A percentile compares a stretch with the other conserved stretches of the same genome.
phyloP scores from a whole-genome alignment of 805 yeast species.

The Candida broadrunensis region DNA sequence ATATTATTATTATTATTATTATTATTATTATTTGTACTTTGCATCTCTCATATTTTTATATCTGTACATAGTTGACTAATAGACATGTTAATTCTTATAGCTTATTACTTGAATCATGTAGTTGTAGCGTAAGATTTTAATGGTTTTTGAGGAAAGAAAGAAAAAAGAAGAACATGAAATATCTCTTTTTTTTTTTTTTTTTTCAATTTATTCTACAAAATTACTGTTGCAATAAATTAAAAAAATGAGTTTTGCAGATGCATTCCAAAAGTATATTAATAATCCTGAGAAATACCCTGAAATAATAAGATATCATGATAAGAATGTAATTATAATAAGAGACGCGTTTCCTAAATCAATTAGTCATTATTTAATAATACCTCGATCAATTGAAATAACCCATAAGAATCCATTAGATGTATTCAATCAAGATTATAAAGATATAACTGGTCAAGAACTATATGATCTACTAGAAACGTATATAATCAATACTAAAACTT shows the following conservation, averaged over 20 bases:
- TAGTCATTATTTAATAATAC: conserved; percentile 60
- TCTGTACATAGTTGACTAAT: too few relatives aligned
- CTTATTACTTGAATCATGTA: too few relatives aligned
- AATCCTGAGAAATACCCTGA: conserved; percentile 39
- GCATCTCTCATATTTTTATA: too few relatives aligned
- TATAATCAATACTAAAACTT: conserved; percentile 32
- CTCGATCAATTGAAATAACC: conserved; percentile 44
- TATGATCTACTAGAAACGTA: conserved; percentile 25
- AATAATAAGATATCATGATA: conserved; percentile 46
- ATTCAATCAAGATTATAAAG: conserved; percentile 25
- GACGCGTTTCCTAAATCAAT: conserved; percentile 65
- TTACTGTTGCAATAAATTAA: too few relatives aligned
- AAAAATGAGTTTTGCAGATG: conserved; percentile 47
- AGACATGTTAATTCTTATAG: too few relatives aligned
- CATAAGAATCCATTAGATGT: conserved; percentile 50
- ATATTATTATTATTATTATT: too few relatives aligned
- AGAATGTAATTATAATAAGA: conserved; percentile 50
- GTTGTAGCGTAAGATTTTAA: too few relatives aligned
- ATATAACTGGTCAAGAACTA: conserved; percentile 15
- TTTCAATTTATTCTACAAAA: too few relatives aligned
- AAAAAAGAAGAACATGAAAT: too few relatives aligned
- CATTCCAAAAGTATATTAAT: conserved; percentile 46
- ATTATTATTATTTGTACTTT: too few relatives aligned
- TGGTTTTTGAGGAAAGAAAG: too few relatives aligned
- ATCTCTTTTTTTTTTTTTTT: too few relatives aligned